Conservation (phyloP, 2,329 filamentous ascomycete genomes). For the Cyanodermella asteris region DNA sequence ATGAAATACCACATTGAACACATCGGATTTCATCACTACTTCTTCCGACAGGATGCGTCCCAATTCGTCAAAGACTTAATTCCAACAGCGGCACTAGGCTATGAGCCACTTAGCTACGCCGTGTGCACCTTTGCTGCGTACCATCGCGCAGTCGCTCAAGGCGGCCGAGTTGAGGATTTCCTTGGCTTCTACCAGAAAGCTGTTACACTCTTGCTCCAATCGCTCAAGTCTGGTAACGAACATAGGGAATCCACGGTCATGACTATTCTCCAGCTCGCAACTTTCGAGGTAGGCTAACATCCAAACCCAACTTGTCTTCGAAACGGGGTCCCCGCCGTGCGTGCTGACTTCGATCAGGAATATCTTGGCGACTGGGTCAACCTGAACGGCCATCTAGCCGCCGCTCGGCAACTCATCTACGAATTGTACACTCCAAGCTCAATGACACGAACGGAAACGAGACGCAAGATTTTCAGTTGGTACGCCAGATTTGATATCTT, state of each 20-base stretch:
- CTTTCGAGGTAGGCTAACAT: conserved; percentile 51
- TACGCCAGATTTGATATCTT: conserved; percentile 77
- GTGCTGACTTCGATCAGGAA: conserved; percentile 35
- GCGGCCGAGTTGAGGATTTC: conserved; percentile 59
- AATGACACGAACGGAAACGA: conserved; percentile 46
- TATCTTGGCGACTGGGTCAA: conserved; percentile 92
- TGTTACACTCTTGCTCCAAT: conserved; percentile 51
- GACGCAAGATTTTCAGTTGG: conserved; percentile 63
- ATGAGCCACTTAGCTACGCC: conserved; percentile 68
- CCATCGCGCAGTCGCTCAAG: conserved; percentile 49
- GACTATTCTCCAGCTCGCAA: conserved; percentile 77
- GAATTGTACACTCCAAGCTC: conserved; percentile 58
- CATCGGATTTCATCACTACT: conserved; percentile 65
- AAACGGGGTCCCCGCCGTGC: no score
- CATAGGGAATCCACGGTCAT: conserved; percentile 55
- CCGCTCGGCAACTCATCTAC: conserved; percentile 60
- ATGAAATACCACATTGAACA: conserved; percentile 58
- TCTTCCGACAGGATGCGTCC: conserved; percentile 45
- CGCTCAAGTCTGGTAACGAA: conserved; percentile 47
- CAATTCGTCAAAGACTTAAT: conserved; percentile 55
- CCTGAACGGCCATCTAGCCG: conserved; percentile 75
- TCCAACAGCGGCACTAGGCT: conserved; percentile 48
- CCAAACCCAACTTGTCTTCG: conserved; percentile 1
- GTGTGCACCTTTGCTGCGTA: conserved; percentile 78
- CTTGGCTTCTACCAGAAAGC: conserved; percentile 79